A percentile compares a stretch with the other conserved stretches of the same genome.
phyloP scores from a whole-genome alignment of 805 yeast species.

The Kuraishia borneana region DNA sequence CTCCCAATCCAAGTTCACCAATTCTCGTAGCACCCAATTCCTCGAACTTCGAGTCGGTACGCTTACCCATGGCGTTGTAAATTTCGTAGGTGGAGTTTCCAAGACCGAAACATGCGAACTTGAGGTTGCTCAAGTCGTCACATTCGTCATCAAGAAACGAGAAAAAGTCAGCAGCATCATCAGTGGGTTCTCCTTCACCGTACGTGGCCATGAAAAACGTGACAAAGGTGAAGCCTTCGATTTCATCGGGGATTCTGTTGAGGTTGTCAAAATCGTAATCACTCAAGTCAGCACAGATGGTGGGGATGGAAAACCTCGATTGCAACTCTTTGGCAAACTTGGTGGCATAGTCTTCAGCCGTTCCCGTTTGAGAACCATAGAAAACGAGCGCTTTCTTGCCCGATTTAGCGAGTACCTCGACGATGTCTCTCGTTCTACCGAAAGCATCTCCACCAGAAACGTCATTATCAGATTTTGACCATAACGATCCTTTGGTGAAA shows the following conservation, averaged over 20 bases:
- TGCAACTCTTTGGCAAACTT: constrained; percentile 84
- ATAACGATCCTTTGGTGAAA: constrained; percentile 50
- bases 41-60: constrained; percentile 37
- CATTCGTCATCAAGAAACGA: constrained; percentile 54
- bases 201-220: constrained; percentile 80
- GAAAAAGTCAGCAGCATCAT: constrained; percentile 75
- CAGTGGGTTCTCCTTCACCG: constrained; percentile 99
- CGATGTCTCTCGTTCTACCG: constrained; percentile 43
- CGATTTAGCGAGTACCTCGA: constrained; percentile 43
- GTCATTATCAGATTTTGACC: constrained; percentile 26
- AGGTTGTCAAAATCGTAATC: constrained; percentile 79
- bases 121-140: constrained; percentile 42
- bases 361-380: constrained; percentile 96
- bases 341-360: constrained; percentile 94
- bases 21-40: constrained; percentile 63
- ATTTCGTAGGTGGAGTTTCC: constrained; percentile 94
- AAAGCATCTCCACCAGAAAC: constrained; percentile 12
- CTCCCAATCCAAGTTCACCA: constrained; percentile 84
- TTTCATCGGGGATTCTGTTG: constrained; percentile 45
- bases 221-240: constrained; percentile 39
- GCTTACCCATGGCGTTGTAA: constrained; percentile 73
- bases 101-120: constrained; percentile 74
- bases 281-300: constrained; percentile 81
- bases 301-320: constrained; percentile 67
- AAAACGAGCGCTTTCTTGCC: constrained; percentile 71